Conservation (phyloP, 2,329 filamentous ascomycete genomes). For the Hirsutella thompsonii region DNA sequence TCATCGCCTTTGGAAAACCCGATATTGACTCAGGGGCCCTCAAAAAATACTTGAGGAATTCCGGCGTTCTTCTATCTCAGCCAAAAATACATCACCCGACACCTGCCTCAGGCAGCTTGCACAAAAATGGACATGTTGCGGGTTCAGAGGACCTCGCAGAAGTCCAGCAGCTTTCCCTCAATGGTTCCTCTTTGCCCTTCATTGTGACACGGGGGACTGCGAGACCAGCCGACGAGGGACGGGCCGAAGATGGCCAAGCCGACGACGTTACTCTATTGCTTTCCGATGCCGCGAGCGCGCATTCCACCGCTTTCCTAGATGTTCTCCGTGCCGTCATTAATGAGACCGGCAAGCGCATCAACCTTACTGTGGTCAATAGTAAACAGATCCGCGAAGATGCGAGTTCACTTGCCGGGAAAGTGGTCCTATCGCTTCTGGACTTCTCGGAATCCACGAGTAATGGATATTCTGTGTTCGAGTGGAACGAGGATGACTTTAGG, state of each 20-base stretch:
- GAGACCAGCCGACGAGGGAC: neutral
- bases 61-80: slow-evolving; percentile 15
- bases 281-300: neutral
- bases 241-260: slow-evolving; percentile 1
- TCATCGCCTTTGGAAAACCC: slow-evolving; percentile 12
- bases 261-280: slow-evolving; percentile 9
- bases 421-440: slow-evolving; percentile 35
- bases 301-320: neutral
- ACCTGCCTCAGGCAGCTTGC: too few relatives aligned
- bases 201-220: neutral
- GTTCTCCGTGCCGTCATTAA: neutral
- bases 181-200: neutral
- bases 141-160: too few relatives aligned
- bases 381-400: slow-evolving; percentile 6
- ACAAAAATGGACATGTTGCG: neutral
- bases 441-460: slow-evolving; percentile 12
- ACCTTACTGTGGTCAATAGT: slow-evolving; percentile 2
- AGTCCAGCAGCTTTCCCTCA: neutral
- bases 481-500: slow-evolving; percentile 25
- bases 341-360: neutral
- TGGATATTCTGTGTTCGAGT: slow-evolving; percentile 20
- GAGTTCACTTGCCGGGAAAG: slow-evolving; percentile 9
- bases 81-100: neutral
- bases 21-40: slow-evolving; percentile 7
- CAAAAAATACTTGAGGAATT: slow-evolving; percentile 12